Conservation (phyloP, 352 stramenopile species). For the Pythium vanterpoolii region DNA sequence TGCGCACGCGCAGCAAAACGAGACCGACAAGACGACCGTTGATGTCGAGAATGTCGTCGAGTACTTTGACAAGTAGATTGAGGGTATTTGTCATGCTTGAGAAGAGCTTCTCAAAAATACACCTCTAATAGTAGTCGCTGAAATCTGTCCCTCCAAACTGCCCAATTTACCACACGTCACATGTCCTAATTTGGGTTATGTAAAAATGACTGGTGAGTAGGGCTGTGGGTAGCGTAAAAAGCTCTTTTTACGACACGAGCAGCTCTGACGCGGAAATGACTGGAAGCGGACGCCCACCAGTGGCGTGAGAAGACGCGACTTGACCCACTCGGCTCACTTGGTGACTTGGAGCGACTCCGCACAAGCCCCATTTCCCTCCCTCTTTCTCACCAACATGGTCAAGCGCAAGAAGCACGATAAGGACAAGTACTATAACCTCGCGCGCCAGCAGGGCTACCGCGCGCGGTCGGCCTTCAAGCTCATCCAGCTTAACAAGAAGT, state of each 20-base stretch:
- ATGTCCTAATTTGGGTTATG: slow-evolving; percentile 12
- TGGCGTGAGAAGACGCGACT: not conserved
- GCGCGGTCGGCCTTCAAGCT: slow-evolving; percentile 99
- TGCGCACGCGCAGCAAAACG: slow-evolving; percentile 39
- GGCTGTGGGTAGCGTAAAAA: slow-evolving; percentile 23
- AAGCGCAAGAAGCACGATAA: slow-evolving; percentile 99
- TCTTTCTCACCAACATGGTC: slow-evolving; percentile 63
- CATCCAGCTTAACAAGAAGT: slow-evolving; percentile 99
- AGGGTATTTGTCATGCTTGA: too few species aligned
- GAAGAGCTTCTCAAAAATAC: not conserved
- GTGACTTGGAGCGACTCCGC: slow-evolving; percentile 5
- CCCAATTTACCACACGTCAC: slow-evolving; percentile 16
- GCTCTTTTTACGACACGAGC: slow-evolving; percentile 12
- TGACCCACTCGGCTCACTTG: slow-evolving; percentile 11
- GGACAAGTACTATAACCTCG: slow-evolving; percentile 99
- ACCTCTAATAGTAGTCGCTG: slow-evolving; percentile 9
- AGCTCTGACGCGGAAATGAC: slow-evolving; percentile 18
- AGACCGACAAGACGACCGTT: slow-evolving; percentile 33
- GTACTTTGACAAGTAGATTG: slow-evolving; percentile 58
- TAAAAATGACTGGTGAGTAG: slow-evolving; percentile 29
- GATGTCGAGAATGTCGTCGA: slow-evolving; percentile 55
- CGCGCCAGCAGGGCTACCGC: slow-evolving; percentile 98
- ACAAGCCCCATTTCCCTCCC: too few species aligned
- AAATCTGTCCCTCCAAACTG: not conserved
- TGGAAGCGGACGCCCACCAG: slow-evolving; percentile 21